Evolutionary conservation across 768 basidiomycete genomes (phyloP), one percentile per base, ranked within the genome.

Genomic region (Boletus insuetus): DNA sequence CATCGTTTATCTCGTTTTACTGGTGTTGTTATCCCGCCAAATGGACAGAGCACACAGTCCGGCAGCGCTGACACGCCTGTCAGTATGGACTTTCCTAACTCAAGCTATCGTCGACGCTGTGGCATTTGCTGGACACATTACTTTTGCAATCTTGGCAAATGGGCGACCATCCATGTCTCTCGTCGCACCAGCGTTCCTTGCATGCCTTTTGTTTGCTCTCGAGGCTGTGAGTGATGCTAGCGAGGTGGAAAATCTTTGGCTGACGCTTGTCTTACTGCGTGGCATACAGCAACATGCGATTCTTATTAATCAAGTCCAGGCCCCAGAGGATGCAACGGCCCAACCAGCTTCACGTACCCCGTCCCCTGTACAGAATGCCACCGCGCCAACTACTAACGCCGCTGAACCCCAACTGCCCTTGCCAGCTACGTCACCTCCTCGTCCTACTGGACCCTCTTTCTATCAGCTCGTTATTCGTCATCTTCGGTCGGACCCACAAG

Each of bases 101-200:
- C 91, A 94, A 69, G 82, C 87, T 6, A 81, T 86, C 1, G 80
- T 91, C 19, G 94, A 97, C 65, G 82, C 89, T 0, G 84, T 93
- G 41, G 84, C 89, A 0, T 95, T 96, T 67, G 89, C 90, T 19
- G 89, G 88, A 0, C 91, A 95, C 63, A 84, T 94, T 51, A 94
- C 92, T 0, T 87, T 96, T 54, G 91, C 90, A 5, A 87, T 95
- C 53, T 73, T 94, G 37, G 85, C 89, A 3, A 89, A 94, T 57
- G 92, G 92, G 41, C 75, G 85, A 31, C 82, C 91, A 2, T 92
- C 91, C 2, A 70, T 96, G 22, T 86, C 91, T 1, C 77, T 94
- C 24, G 78, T 94, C 39, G 87, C 88, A 0, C 92, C 94, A 2
- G 91, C 91, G 0, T 95, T 94, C 64, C 64, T 95, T 24, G 86